Evolutionary conservation across 2,329 filamentous ascomycete genomes (phyloP), one percentile per base, ranked within the genome.

Genomic region (Fusarium sublunatum): DNA sequence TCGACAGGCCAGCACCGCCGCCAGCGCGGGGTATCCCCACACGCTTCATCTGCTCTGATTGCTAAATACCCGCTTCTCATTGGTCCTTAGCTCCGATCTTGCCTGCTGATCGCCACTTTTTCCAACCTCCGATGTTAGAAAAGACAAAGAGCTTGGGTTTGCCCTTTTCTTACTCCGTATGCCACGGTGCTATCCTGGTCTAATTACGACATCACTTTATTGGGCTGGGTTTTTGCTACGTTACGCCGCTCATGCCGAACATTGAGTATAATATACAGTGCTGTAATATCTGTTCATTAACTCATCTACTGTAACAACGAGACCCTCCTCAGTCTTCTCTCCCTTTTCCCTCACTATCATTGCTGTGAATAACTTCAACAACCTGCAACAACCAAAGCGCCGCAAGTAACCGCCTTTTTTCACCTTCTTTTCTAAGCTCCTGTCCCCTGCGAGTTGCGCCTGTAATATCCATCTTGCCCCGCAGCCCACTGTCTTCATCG

Each of bases 21-120:
- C 59, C 65, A 70, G 69, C 70, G 68, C 68, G 70, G 70, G 68
- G 68, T 72, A 73, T 62, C 54, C 53, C 59, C 63, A 68, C 69
- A 60, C 45, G 34, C 36, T 48, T 45, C 59, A 55, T 51, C 63
- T 66, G 49, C 58, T 53, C 61, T 69, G 70, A 73, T 73, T 73
- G 70, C 55, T 72, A 74, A 74, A 69, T 69, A 29, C 42, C 29
- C 31, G 19, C 46, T 32, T 29, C 5, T 41, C 38, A 73, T 73
- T 73, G 70, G 72, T 41, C 34, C 26, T 40, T 34, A 13, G 12
- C 44, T 44, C 42, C 60, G 57, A 53, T 65, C 48, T 53, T 49
- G 47, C 55, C 61, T 57, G 52, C 52, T 53, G 58, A 69, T 70
- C 54, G 58, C 64, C 48, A 54, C 61, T 52, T 54, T 63, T 67